A percentile compares a stretch with the other conserved stretches of the same genome.
phyloP scores from a whole-genome alignment of 352 stramenopile species.

The Phytophthora constricta region DNA sequence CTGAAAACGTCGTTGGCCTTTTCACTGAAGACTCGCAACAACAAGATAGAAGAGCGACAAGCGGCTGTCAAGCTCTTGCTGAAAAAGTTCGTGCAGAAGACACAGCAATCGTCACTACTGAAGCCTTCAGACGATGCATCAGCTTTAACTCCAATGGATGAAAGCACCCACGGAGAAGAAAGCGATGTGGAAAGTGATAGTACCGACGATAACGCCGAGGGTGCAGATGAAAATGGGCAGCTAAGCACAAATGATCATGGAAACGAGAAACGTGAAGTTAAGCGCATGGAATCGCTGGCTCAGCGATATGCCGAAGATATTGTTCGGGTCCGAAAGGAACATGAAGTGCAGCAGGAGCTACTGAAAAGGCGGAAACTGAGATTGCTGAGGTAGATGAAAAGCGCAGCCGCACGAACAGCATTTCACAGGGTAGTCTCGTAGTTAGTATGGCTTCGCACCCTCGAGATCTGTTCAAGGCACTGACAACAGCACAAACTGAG shows the following conservation, averaged over 20 bases:
- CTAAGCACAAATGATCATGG: neutral
- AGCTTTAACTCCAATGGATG: constrained; percentile 8
- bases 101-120: neutral
- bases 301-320: constrained; percentile 64
- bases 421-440: constrained; percentile 55
- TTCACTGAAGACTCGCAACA: constrained; percentile 51
- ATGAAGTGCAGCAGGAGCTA: constrained; percentile 54
- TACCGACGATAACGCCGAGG: constrained; percentile 3
- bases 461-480: constrained; percentile 67
- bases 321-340: constrained; percentile 54
- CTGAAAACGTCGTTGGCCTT: constrained; percentile 55
- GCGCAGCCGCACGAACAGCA: constrained; percentile 64
- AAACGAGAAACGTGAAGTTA: constrained; percentile 41
- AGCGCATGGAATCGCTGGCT: constrained; percentile 52
- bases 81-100: constrained; percentile 39
- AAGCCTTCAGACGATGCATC: constrained; percentile 3
- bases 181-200: constrained; percentile 9
- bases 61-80: constrained; percentile 53
- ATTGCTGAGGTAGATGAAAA: constrained; percentile 47
- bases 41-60: constrained; percentile 68
- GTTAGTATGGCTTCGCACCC: constrained; percentile 65
- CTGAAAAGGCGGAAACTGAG: constrained; percentile 51
- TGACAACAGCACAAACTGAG: constrained; percentile 54
- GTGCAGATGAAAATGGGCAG: neutral
- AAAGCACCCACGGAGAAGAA: neutral